Conservation (phyloP, 352 stramenopile species). For the Globisporangium polare region DNA sequence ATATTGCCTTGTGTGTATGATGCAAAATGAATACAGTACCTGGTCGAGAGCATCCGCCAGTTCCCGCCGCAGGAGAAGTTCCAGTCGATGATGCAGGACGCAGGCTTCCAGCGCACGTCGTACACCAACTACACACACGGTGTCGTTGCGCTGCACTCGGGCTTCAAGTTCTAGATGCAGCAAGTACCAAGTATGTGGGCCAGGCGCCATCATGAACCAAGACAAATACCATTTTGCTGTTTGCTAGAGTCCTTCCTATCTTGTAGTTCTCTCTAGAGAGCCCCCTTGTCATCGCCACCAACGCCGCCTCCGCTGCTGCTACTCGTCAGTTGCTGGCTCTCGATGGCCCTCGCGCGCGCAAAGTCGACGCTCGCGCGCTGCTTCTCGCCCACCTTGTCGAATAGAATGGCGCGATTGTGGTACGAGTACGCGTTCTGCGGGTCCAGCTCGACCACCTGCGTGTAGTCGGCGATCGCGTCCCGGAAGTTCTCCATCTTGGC, state of each 20-base stretch:
- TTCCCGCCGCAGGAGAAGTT: slow-evolving; percentile 98
- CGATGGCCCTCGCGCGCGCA: slow-evolving; percentile 19
- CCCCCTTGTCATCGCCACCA: neutral
- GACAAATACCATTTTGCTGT: neutral
- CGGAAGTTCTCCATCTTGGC: slow-evolving; percentile 73
- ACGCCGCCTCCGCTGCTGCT: too few relatives aligned
- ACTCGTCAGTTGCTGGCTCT: neutral
- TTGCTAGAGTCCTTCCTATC: neutral
- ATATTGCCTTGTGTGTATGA: neutral
- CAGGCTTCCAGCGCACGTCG: slow-evolving; percentile 91
- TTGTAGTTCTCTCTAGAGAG: neutral
- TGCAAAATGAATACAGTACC: slow-evolving; percentile 85
- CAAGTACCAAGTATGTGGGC: neutral
- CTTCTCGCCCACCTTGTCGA: slow-evolving; percentile 62
- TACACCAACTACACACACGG: slow-evolving; percentile 98
- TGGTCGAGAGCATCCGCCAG: slow-evolving; percentile 99
- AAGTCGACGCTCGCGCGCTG: slow-evolving; percentile 37
- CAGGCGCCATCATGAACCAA: neutral
- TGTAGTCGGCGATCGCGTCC: slow-evolving; percentile 75
- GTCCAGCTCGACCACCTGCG: slow-evolving; percentile 64
- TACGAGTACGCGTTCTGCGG: slow-evolving; percentile 73
- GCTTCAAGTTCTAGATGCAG: slow-evolving; percentile 89
- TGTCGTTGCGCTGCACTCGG: slow-evolving; percentile 96
- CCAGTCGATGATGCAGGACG: slow-evolving; percentile 90
- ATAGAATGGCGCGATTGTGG: slow-evolving; percentile 82